phyloP scores from a whole-genome alignment of 1,284 basidiomycete species.

The Puccinia coronata region DNA sequence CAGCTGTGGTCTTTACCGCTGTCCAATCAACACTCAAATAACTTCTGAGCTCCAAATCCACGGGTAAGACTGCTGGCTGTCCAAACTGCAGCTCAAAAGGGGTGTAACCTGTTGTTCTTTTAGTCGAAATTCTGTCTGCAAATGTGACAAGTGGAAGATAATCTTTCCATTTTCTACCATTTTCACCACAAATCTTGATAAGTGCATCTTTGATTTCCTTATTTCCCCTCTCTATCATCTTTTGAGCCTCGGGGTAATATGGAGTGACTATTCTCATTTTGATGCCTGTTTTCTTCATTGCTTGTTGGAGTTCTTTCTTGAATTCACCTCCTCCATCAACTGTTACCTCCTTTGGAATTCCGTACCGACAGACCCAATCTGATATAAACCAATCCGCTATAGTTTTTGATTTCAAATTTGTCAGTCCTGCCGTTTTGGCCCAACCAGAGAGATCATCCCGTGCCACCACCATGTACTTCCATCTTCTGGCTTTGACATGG shows the following conservation, averaged over 20 bases:
- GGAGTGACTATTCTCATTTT: conserved; percentile 11
- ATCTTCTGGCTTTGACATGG: conserved; percentile 18
- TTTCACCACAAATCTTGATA: conserved; percentile 12
- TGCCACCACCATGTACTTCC: conserved; percentile 9
- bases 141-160: conserved; percentile 32
- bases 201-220: conserved; percentile 31
- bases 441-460: conserved; percentile 30
- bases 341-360: conserved; percentile 23
- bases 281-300: conserved; percentile 6
- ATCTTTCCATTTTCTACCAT: conserved; percentile 19
- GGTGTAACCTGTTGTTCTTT: conserved; percentile 26
- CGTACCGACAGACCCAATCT: conserved; percentile 40
- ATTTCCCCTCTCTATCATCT: conserved; percentile 43
- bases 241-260: conserved; percentile 18
- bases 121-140: conserved; percentile 26
- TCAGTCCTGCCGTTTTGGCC: background rate
- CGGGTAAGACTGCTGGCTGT: conserved; percentile 18
- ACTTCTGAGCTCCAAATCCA: conserved; percentile 7
- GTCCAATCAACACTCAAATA: conserved; percentile 19
- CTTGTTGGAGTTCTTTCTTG: conserved; percentile 1
- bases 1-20: background rate
- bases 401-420: background rate
- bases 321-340: conserved; percentile 36
- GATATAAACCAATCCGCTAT: conserved; percentile 37
- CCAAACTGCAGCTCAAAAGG: conserved; percentile 38